Evolutionary conservation across 805 yeast species (phyloP), one percentile per base, ranked within the genome.

Genomic region (Candida dajiaensis): DNA sequence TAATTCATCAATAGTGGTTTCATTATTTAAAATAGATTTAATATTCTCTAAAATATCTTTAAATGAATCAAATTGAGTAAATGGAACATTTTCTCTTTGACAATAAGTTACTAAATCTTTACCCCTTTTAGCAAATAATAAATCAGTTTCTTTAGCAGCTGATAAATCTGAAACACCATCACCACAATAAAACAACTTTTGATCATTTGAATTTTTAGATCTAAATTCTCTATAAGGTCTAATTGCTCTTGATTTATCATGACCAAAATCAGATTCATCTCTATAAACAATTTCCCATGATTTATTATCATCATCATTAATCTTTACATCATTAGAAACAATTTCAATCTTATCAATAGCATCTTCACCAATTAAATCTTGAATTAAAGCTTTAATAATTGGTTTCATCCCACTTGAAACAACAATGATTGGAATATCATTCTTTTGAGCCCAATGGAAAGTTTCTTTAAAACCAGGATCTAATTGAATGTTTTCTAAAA

Each of bases 141-240:
- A 72, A 65, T 94, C 92, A 37, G 99, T 89, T 66, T 94, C 97
- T 61, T 85, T 83, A 21, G 98, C 97, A 21, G 99, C 99, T 48
- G 89, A 80, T 56, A 94, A 72, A 66, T 94, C 99, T 40, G 95
- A 83, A 28, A 94, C 97, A 53, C 99, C 99, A 65, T 94, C 99
- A 49, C 99, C 99, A 61, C 96, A 87, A 72, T 94, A 94, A 64
- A 92, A 88, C 56, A 89, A 74, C 36, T 72, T 70, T 15, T 95
- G 96, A 42, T n/a, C n/a, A n/a, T 78, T 73, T 19, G 65, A 59
- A 8, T 58, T 64, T 31, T 37, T 19, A 6, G 48, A n/a, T 47
- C 59, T 55, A 8, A 54, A 50, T 19, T 63, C 62, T 64, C 61
- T 68, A 50, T 65, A 66, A 20, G 62, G 63, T 45, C 77, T 74